phyloP scores from a whole-genome alignment of 331 rosid genomes.

The Saraca asoca region DNA sequence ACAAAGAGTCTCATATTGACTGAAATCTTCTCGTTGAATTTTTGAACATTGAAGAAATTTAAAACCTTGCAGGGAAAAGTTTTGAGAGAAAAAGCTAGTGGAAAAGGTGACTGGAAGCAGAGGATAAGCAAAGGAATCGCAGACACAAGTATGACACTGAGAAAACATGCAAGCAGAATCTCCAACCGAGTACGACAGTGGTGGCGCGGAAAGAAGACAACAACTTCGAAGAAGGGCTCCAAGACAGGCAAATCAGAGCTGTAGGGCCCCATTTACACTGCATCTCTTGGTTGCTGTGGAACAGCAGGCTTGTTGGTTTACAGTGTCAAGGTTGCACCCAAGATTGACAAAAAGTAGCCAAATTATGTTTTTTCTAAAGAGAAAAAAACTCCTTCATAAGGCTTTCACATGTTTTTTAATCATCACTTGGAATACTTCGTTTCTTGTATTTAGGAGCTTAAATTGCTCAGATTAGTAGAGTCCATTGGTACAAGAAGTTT shows the following conservation, averaged over 20 bases:
- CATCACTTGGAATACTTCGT: conserved; percentile 26
- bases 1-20: conserved; percentile 17
- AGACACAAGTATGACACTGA: conserved; percentile 55
- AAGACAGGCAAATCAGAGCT: conserved; percentile 65
- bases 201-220: conserved; percentile 63
- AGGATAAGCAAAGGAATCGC: conserved; percentile 50
- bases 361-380: neutral
- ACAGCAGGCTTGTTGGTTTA: conserved; percentile 3
- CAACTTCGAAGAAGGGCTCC: conserved; percentile 51
- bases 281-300: conserved; percentile 24
- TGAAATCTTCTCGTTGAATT: conserved; percentile 10
- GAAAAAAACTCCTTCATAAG: conserved; percentile 7
- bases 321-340: conserved; percentile 4
- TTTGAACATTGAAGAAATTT: neutral
- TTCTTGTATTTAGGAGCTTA: no score
- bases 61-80: conserved; percentile 59
- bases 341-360: conserved; percentile 8
- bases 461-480: no score
- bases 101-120: conserved; percentile 63
- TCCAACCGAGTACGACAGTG: conserved; percentile 53
- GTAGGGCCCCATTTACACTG: conserved; percentile 32
- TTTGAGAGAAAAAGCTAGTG: conserved; percentile 58
- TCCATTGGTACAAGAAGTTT: neutral
- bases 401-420: conserved; percentile 19
- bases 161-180: conserved; percentile 65